These are phyloP conservation scores for Abortiporus biennis DNA, from an alignment of 1,284 basidiomycete species.

Conservation along the genomic window DNA sequence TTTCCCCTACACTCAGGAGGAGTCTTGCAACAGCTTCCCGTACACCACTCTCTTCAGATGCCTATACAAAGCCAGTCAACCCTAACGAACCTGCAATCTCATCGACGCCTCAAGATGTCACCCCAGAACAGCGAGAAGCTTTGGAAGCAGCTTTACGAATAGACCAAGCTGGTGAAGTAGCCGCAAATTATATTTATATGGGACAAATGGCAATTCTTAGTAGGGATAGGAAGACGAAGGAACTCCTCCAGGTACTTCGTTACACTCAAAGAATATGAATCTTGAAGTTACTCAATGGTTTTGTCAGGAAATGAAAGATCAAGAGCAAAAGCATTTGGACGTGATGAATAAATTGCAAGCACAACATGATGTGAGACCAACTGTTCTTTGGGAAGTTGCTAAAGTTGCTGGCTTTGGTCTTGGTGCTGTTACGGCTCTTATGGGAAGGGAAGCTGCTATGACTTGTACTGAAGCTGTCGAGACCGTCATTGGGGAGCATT, in stretches of 20 bases:
- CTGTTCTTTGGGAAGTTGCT: constrained; percentile 78
- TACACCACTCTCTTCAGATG: constrained; percentile 20
- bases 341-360: constrained; percentile 82
- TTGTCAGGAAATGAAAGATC: constrained; percentile 89
- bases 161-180: constrained; percentile 90
- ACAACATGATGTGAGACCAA: constrained; percentile 85
- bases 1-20: too few relatives aligned
- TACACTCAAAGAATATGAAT: not conserved
- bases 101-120: constrained; percentile 43
- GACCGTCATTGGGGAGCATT: constrained; percentile 96
- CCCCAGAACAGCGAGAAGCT: constrained; percentile 37
- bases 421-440: constrained; percentile 79
- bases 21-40: constrained; percentile 1
- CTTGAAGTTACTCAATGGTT: not conserved
- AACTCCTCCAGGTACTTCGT: constrained; percentile 67
- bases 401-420: constrained; percentile 82
- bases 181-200: constrained; percentile 89
- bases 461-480: constrained; percentile 98
- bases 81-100: constrained; percentile 31
- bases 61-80: constrained; percentile 29
- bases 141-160: constrained; percentile 72
- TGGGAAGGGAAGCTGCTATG: constrained; percentile 95
- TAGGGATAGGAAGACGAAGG: constrained; percentile 52
- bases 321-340: constrained; percentile 87
- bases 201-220: constrained; percentile 76